Evolutionary conservation across 192 early-diverging fungal species (phyloP), one percentile per base, ranked within the genome.

Genomic region (Podila clonocystis): DNA sequence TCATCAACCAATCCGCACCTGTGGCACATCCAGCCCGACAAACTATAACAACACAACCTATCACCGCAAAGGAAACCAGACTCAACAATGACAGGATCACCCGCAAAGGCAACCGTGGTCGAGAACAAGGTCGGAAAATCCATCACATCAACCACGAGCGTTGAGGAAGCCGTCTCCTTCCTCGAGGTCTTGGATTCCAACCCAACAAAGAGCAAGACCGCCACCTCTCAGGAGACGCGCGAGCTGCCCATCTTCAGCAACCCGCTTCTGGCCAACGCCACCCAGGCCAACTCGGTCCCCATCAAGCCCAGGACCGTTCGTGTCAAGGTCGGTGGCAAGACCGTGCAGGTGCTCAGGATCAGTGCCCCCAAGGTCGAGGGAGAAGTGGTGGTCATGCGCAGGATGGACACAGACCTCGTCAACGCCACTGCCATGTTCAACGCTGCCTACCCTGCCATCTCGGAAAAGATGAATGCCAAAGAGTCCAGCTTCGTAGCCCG

Each of bases 341-440:
- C 77, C 1, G 49, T 80, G 7, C 15, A 62, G 13, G 77, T 80
- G 29, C 70, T 80, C 57, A 80, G 71, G 71, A 80, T 80, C 31
- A 73, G 60, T 33, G 77, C 77, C 50, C 77, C 77, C 61, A 80
- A 80, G 49, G 77, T 80, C 33, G 77, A 80, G 62, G 80, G 80
- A 50, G 72, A 82, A 28, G 73, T 82, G 9, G 70, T 71, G 8
- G 73, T 82, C 26, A 75, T 75, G 72, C 72, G 80, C 30, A 52
- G 80, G 20, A 34, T 75, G 49, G 80, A 82, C 41, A 62, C 68
- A 30, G 80, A 82, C 65, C 62, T 82, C n/a, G 73, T 82, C 41
- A 82, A 82, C 50, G 80, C 80, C 48, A 75, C 73, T 0, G 67
- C 72, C 11, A 82, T 82, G 80, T 82, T 71, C 71, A 82, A 75